Base-by-base conservation (phyloP, 2,329 filamentous ascomycete species). In the Cordyceps militaris region DNA sequence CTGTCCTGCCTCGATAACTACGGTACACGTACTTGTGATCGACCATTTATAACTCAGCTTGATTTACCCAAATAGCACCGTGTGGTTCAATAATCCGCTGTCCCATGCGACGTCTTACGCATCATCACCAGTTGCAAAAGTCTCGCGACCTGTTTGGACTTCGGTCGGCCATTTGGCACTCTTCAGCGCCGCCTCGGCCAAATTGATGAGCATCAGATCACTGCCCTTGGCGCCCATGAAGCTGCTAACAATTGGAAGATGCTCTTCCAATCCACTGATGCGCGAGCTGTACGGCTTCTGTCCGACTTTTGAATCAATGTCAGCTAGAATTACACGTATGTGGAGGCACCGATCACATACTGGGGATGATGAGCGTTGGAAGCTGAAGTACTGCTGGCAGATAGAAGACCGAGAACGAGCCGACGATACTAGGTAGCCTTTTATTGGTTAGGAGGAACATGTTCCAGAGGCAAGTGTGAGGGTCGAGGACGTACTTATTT, bases 121-220 rank as follows among this genome's bases (percentile, higher is more conserved):
- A 52, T 52, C 49, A 42, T 52, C 49, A 24, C 34, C 34, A 40
- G 48, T 51, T 36, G 48, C 30, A 51, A 51, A 51, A 51, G 32
- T 38, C 48, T 51, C 34, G 34, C 58, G 58, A 38, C 53, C 53
- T 28, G 58, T 59, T 11, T 57, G 34, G 11, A 59, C 42, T 21
- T 30, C n/a, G n/a, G 53, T 59, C 36, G 58, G 58, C 58, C 58
- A 59, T 13, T 46, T 50, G 24, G 58, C 58, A 32, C 23, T 47
- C 16, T 51, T 46, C 13, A 59, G 56, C 32, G 58, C 58, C 23
- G 58, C 58, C 32, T 42, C 48, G 19, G 58, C 58, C 10, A 59
- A 30, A 26, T 59, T 50, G 46, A 56, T 59, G 46, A 59, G 52
- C 51, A 59, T 46, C 16, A 59, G 26, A 47, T 59, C 58, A 47